Base-by-base conservation (phyloP, 2,329 filamentous ascomycete species). In the Fusarium sp. region DNA sequence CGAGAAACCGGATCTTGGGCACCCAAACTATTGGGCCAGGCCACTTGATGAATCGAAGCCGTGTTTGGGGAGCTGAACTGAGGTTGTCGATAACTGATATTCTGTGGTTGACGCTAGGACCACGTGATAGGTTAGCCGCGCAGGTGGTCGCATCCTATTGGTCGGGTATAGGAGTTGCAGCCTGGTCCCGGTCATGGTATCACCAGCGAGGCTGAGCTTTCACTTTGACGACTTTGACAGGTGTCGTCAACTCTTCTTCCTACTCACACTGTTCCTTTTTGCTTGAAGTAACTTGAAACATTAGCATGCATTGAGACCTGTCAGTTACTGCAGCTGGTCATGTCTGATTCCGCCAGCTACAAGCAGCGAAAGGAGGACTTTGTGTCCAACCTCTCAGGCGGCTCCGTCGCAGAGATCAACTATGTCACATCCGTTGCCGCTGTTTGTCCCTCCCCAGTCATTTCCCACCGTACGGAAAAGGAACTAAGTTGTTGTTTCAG, bases 281-380 rank as follows among this genome's bases (percentile, higher is more conserved):
- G 18, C 20, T 35, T 27, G 35, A 64, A 18, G 36, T 14, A 59
- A 33, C 36, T 45, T 64, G 27, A 40, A 57, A 36, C 47, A 57
- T 27, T 33, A 73, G 68, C 38, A 75, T 77, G 69, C 65, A 36
- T 65, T 65, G 62, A 70, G 60, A 42, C 45, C 62, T 62, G 29
- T 33, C 22, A 18, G 33, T 58, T 66, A 64, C 45, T 52, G 36
- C 61, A 58, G 36, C 66, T 69, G 69, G 62, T 73, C 74, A 86
- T 86, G 81, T 81, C 84, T 71, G 78, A 80, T 74, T 58, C 81
- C 36, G 83, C 83, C 68, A 92, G 88, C 84, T 98, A 98, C 87
- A 99, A 98, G 85, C 90, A 93, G 79, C 88, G 93, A 77, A 99
- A 99, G 86, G 95, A 97, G 87, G 95, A 95, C 80, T 98, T 98